phyloP scores from a whole-genome alignment of 441 rosid species.

The Kokia cookei region DNA sequence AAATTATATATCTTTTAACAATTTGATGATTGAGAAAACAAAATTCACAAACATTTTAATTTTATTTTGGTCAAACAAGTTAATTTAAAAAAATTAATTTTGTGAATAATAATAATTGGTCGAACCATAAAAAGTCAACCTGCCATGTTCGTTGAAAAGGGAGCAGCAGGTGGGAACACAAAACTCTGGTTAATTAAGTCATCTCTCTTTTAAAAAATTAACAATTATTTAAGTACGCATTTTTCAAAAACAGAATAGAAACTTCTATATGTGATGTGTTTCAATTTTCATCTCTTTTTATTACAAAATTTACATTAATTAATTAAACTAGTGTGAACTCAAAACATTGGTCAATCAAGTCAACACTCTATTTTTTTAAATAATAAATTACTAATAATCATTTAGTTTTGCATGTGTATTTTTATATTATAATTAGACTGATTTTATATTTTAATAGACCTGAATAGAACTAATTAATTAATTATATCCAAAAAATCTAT shows the following conservation, averaged over 20 bases:
- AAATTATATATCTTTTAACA: too few species aligned
- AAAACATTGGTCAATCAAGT: neutral
- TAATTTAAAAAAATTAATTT: too few species aligned
- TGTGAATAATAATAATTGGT: neutral
- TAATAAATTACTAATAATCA: neutral
- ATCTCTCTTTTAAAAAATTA: neutral
- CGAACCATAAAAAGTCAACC: neutral
- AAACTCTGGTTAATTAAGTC: neutral
- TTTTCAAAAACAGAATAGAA: too few species aligned
- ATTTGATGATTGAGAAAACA: too few species aligned
- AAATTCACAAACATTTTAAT: neutral
- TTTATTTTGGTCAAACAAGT: too few species aligned
- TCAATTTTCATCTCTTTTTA: too few species aligned
- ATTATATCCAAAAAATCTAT: too few species aligned
- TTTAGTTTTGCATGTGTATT: neutral
- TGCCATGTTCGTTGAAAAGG: neutral
- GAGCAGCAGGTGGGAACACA: neutral
- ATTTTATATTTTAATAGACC: too few species aligned
- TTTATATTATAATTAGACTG: neutral
- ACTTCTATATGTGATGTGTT: too few species aligned
- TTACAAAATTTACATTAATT: too few species aligned
- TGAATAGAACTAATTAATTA: too few species aligned
- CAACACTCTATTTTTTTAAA: neutral
- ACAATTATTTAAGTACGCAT: neutral
- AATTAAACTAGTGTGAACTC: neutral